A percentile compares a stretch with the other conserved stretches of the same genome.
These are phyloP conservation scores for Inosperma sp. DNA, from an alignment of 768 basidiomycete genomes.

Conservation along the genomic window DNA sequence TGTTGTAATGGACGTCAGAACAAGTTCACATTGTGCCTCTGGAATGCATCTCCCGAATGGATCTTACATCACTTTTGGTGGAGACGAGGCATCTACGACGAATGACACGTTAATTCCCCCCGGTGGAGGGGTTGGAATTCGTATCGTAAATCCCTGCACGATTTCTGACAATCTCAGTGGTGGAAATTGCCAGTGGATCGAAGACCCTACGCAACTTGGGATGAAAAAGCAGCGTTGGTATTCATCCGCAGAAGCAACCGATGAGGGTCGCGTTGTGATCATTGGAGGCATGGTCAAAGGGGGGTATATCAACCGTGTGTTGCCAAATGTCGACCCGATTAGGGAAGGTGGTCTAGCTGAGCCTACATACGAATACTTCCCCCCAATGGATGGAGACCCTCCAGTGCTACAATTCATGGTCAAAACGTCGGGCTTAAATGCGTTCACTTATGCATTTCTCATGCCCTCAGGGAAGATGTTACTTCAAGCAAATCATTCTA, in stretches of 20 bases:
- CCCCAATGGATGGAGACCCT: conserved; percentile 46
- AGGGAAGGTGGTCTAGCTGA: conserved; percentile 67
- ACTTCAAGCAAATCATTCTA: too few relatives aligned
- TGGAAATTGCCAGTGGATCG: conserved; percentile 66
- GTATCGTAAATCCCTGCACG: too few relatives aligned
- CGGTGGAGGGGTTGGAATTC: conserved; percentile 40
- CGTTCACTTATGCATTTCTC: too few relatives aligned
- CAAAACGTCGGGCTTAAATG: conserved; percentile 69
- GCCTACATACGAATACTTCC: conserved; percentile 80
- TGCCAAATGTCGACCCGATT: conserved; percentile 59
- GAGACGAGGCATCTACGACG: conserved; percentile 67
- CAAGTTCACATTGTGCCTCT: conserved; percentile 76
- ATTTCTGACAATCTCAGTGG: too few relatives aligned
- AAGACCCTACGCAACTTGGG: conserved; percentile 53
- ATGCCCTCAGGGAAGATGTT: too few relatives aligned
- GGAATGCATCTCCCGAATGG: conserved; percentile 81
- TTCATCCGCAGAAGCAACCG: conserved; percentile 64
- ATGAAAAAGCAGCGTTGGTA: conserved; percentile 77
- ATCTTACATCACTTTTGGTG: conserved; percentile 69
- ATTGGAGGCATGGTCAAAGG: conserved; percentile 78
- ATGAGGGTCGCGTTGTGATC: too few relatives aligned
- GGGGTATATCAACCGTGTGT: conserved; percentile 74
- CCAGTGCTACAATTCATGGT: conserved; percentile 62
- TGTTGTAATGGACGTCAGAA: conserved; percentile 63
- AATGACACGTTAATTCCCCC: conserved; percentile 55